Evolutionary conservation across 208 protist genomes (phyloP), one percentile per base, ranked within the genome.

Genomic region (Vickermania ingenoplastis): DNA sequence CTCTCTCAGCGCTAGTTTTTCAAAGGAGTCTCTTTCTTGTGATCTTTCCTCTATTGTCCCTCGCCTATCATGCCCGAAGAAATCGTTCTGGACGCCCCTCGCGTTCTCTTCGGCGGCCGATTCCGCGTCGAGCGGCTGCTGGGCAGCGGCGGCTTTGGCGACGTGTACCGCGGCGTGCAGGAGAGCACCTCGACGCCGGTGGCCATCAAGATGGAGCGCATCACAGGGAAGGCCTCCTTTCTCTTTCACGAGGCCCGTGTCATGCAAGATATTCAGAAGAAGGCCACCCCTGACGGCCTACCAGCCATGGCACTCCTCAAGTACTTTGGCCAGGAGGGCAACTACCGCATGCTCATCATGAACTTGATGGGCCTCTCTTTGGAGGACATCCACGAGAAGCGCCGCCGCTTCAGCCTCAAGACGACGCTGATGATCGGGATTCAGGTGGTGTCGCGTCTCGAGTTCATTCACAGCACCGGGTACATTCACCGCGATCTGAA

Each of bases 271-370:
- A 83, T 92, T 41, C 78, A 91, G 55, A 79, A 77, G 59, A 69
- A 71, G 27, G 29, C 60, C 23, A 60, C 54, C 21, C 63, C 57
- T 7, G 69, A 70, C 3, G 59, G 41, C 4, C 21, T 74, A 0
- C 63, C 67, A 14, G 97, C 97, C 36, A 91, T 99, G 28, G 96
- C 98, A 0, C 79, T 74, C 41, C 79, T 99, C 3, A 91, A 91
- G 62, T 99, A 95, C 71, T 99, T 91, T 75, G 97, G 97, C 5
- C 60, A 92, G 41, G 97, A 99, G 61, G 92, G 95, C 5, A 88
- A 97, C 58, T 98, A 98, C 66, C 98, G 98, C 64, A 96, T 99
- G 7, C 95, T 99, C 74, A 95, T 99, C 27, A 99, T 99, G 82
- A 96, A 98, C 22, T 73, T 99, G 2, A 84, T 99, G 1, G 98